These are phyloP conservation scores for Gelatoporia subvermispora DNA, from an alignment of 768 basidiomycete species.

Conservation along the genomic window DNA sequence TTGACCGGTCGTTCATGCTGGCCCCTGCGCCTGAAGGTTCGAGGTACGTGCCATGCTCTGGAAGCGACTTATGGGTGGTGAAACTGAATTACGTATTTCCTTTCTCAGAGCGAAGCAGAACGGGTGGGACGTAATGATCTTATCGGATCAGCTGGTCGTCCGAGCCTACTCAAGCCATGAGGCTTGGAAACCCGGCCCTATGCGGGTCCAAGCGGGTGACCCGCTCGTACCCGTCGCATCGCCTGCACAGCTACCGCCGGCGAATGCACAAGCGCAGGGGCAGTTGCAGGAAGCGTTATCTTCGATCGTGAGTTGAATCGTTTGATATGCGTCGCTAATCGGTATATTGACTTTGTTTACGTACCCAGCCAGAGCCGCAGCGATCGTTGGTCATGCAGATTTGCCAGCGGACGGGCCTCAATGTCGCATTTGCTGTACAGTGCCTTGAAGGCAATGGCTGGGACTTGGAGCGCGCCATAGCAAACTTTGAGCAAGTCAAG, in stretches of 20 bases:
- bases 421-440: slow-evolving; percentile 73
- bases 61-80: slow-evolving; percentile 5
- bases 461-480: slow-evolving; percentile 73
- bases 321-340: slow-evolving; percentile 4
- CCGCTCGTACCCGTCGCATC: slow-evolving; percentile 21
- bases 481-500: slow-evolving; percentile 87
- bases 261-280: slow-evolving; percentile 19
- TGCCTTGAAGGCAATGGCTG: slow-evolving; percentile 84
- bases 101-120: slow-evolving; percentile 59
- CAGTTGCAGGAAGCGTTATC: slow-evolving; percentile 48
- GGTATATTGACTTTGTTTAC: slow-evolving; percentile 11
- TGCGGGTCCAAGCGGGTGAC: slow-evolving; percentile 61
- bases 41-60: slow-evolving; percentile 48
- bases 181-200: slow-evolving; percentile 72
- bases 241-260: slow-evolving; percentile 21
- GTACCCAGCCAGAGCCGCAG: slow-evolving; percentile 60
- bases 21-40: slow-evolving; percentile 78
- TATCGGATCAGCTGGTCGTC: slow-evolving; percentile 84
- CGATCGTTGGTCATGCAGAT: slow-evolving; percentile 67
- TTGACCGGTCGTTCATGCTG: slow-evolving; percentile 89
- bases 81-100: slow-evolving; percentile 12
- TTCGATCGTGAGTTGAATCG: slow-evolving; percentile 43
- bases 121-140: slow-evolving; percentile 87
- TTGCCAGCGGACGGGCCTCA: slow-evolving; percentile 71
- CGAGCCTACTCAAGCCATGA: slow-evolving; percentile 80